Conservation (phyloP, 2,329 filamentous ascomycete species). For the Fusarium beomiforme region DNA sequence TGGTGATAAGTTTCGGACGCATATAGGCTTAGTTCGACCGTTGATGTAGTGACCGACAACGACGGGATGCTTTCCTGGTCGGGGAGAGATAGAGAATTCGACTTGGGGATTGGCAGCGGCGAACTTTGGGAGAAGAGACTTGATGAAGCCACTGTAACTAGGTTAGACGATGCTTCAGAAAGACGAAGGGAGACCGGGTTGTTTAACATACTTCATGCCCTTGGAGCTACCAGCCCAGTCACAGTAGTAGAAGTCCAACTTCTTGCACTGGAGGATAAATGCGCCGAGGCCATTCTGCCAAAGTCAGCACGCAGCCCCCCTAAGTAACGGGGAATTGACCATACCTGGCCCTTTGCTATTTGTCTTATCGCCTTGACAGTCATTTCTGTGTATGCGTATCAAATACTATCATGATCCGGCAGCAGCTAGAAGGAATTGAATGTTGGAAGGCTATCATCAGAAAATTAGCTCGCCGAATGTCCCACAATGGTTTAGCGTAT, state of each 20-base stretch:
- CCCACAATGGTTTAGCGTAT: conserved; percentile 41
- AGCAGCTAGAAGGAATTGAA: conserved; percentile 32
- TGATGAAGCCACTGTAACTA: conserved; percentile 77
- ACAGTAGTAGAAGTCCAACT: conserved; percentile 95
- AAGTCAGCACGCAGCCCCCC: conserved; percentile 26
- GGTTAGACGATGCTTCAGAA: conserved; percentile 39
- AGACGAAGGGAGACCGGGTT: fast-evolving
- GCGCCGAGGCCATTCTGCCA: conserved; percentile 91
- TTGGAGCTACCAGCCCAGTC: conserved; percentile 93
- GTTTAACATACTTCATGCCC: conserved; percentile 83
- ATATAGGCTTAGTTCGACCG: conserved; percentile 84
- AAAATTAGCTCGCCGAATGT: conserved; percentile 40
- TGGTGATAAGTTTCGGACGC: conserved; percentile 85
- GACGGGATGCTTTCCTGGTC: conserved; percentile 89
- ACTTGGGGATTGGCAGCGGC: conserved; percentile 84
- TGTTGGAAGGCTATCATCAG: conserved; percentile 29
- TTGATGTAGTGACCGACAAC: conserved; percentile 94
- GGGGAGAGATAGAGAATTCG: conserved; percentile 90
- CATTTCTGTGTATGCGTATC: conserved; percentile 57
- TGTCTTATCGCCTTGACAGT: conserved; percentile 64
- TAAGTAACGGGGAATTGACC: not conserved
- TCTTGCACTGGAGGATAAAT: conserved; percentile 97
- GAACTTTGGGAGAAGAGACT: conserved; percentile 78
- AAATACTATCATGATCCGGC: conserved; percentile 44
- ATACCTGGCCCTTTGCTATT: conserved; percentile 64